Percentiles rank a stretch among this genome's conserved stretches.
These are phyloP conservation scores for Wickerhamiella cacticola DNA, from an alignment of 805 yeast species.

Conservation along the genomic window DNA sequence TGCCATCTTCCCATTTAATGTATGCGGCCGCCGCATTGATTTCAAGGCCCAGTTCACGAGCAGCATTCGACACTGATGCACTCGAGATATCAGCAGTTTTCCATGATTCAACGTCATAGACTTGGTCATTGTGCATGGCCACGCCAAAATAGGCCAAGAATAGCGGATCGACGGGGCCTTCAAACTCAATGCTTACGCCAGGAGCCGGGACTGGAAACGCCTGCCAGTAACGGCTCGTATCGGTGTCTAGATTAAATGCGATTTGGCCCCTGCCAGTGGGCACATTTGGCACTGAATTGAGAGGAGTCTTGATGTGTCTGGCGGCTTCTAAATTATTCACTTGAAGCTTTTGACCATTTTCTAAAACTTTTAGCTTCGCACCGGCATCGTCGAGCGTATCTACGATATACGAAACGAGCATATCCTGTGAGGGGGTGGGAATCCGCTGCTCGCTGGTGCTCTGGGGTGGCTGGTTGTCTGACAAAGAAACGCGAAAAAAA, in stretches of 20 bases:
- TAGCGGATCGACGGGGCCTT: not conserved
- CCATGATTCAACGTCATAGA: slow-evolving; percentile 1
- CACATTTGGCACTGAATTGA: not conserved
- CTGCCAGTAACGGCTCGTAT: slow-evolving; percentile 1
- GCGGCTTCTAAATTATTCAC: slow-evolving; percentile 1
- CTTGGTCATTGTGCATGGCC: not conserved
- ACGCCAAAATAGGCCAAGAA: not conserved
- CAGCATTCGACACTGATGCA: not conserved
- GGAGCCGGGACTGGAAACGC: slow-evolving; percentile 1
- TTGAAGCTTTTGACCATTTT: not conserved
- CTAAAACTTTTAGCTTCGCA: not conserved
- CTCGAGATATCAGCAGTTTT: not conserved
- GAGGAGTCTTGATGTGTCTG: not conserved
- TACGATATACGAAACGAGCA: slow-evolving; percentile 10
- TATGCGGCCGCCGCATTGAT: slow-evolving; percentile 2
- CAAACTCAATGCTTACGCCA: not conserved
- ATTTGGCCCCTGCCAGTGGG: not conserved
- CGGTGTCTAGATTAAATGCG: not conserved
- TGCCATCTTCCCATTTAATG: slow-evolving; percentile 12
- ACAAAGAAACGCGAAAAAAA: slow-evolving; percentile 4
- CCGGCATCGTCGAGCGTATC: slow-evolving; percentile 3
- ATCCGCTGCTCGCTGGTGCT: not conserved
- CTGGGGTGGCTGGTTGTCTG: slow-evolving; percentile 1
- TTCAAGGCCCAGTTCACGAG: not conserved
- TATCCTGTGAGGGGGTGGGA: not conserved